These are phyloP conservation scores for Bromus sterilis DNA, from an alignment of 176 grass and related monocot species.

Conservation along the genomic window DNA sequence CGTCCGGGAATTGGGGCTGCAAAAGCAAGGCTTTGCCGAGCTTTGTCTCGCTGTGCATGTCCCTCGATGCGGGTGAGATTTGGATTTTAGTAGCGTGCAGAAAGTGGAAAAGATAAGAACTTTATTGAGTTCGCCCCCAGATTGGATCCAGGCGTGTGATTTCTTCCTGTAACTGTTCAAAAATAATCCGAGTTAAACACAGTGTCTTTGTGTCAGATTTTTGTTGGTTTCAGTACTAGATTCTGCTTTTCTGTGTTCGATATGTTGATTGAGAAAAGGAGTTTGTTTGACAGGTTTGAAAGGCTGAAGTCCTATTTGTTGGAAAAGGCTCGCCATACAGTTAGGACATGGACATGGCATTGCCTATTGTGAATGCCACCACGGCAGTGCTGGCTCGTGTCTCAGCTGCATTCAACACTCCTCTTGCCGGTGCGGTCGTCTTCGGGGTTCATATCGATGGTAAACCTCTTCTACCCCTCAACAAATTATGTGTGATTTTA, in stretches of 20 bases:
- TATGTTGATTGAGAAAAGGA: neutral
- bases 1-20: neutral
- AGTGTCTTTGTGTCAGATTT: neutral
- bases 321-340: neutral
- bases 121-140: neutral
- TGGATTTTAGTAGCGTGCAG: neutral
- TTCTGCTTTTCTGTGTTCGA: neutral
- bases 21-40: neutral
- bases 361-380: slow-evolving; percentile 60
- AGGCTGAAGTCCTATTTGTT: neutral
- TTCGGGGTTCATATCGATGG: slow-evolving; percentile 92
- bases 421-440: slow-evolving; percentile 66
- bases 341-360: slow-evolving; percentile 45
- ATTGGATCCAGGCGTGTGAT: neutral
- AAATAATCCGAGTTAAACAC: neutral
- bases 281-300: slow-evolving; percentile 26
- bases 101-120: neutral
- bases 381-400: slow-evolving; percentile 46
- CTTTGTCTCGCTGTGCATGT: neutral
- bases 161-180: neutral
- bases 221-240: neutral
- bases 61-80: neutral
- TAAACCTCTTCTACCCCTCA: slow-evolving; percentile 15
- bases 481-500: neutral
- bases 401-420: slow-evolving; percentile 65